phyloP scores from a whole-genome alignment of 2,329 filamentous ascomycete species.

The Alternaria arborescens region DNA sequence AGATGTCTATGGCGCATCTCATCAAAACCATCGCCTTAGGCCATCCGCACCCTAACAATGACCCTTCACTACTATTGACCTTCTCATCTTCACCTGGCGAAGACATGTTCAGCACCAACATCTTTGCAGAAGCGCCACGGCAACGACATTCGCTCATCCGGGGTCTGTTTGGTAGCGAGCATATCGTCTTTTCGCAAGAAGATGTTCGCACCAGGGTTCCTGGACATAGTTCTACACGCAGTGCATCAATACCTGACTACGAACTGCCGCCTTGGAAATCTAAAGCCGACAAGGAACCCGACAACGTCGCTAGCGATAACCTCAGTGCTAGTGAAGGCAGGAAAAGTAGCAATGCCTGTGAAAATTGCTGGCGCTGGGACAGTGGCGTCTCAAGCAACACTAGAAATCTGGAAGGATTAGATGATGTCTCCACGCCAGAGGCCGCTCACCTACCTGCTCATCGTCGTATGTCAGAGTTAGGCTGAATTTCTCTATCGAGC shows the following conservation, averaged over 20 bases:
- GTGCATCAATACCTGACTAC: background rate
- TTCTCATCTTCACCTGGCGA: constrained; percentile 8
- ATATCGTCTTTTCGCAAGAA: background rate
- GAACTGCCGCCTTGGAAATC: background rate
- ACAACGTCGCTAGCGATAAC: background rate
- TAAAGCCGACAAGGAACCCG: background rate
- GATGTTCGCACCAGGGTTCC: constrained; percentile 12
- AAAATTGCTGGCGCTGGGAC: background rate
- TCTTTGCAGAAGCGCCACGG: constrained; percentile 12
- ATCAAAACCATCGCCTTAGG: constrained; percentile 44
- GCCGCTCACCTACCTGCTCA: background rate
- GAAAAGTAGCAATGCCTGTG: too few species aligned
- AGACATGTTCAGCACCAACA: background rate
- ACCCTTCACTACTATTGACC: background rate
- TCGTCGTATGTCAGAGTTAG: background rate
- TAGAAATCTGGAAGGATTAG: background rate
- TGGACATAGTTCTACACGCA: constrained; percentile 20
- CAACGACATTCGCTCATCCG: constrained; percentile 18
- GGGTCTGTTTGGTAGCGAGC: constrained; percentile 16
- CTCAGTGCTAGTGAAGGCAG: background rate
- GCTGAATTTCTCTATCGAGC: background rate
- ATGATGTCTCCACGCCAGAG: background rate
- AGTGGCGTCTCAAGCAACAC: background rate
- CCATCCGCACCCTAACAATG: constrained; percentile 7
- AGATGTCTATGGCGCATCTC: constrained; percentile 50